Conservation (phyloP, 2,329 filamentous ascomycete species). For the Zasmidium cellare region DNA sequence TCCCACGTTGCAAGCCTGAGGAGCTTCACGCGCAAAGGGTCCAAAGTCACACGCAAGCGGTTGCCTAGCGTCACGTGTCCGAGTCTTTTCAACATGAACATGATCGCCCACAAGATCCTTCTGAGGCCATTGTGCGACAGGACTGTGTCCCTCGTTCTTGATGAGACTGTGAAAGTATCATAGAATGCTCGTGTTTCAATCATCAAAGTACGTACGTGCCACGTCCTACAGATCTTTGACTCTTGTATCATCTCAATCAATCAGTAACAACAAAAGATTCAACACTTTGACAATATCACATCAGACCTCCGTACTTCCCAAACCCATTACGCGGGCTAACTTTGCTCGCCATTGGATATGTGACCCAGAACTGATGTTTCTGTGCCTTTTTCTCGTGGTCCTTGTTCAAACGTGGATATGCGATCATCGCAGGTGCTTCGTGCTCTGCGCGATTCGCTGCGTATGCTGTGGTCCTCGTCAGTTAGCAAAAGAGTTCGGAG, state of each 20-base stretch:
- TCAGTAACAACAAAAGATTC: neutral
- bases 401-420: constrained; percentile 13
- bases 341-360: constrained; percentile 13
- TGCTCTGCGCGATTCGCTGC: constrained; percentile 10
- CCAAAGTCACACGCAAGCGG: neutral
- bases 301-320: constrained; percentile 11
- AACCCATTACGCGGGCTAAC: neutral
- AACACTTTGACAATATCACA: constrained; percentile 2
- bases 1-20: too few species aligned
- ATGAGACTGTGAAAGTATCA: too few species aligned
- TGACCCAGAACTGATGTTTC: constrained; percentile 14
- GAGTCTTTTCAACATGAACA: too few species aligned
- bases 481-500: neutral
- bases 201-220: too few species aligned
- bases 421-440: constrained; percentile 14
- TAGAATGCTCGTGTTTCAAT: too few species aligned
- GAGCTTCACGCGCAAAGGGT: neutral
- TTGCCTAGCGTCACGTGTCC: neutral
- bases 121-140: too few species aligned
- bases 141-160: too few species aligned
- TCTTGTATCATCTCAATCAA: too few species aligned
- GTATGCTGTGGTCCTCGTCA: neutral
- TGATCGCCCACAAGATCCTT: too few species aligned
- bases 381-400: constrained; percentile 16
- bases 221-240: too few species aligned